These are phyloP conservation scores for Geranomyces variabilis DNA, from an alignment of 192 early-diverging fungal species.

Conservation along the genomic window DNA sequence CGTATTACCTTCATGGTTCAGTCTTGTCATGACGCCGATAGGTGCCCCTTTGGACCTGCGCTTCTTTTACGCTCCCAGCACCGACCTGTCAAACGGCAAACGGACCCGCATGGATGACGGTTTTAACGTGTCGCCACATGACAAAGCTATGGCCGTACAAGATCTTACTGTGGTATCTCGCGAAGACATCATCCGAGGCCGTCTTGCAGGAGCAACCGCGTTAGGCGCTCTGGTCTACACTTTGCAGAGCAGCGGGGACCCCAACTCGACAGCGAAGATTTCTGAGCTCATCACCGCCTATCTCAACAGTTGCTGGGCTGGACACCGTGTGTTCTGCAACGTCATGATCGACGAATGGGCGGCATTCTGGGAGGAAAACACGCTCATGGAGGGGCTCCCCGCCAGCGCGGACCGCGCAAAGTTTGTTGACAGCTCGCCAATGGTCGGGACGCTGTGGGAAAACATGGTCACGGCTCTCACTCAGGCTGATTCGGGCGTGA, in stretches of 20 bases:
- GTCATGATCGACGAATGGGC: conserved; percentile 84
- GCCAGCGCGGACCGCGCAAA: conserved; percentile 35
- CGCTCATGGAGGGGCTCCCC: conserved; percentile 30
- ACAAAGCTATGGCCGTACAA: conserved; percentile 88
- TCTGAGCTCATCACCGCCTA: conserved; percentile 61
- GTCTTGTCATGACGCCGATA: conserved; percentile 79
- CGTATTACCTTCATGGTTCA: conserved; percentile 63
- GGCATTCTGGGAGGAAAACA: conserved; percentile 15
- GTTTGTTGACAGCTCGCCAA: conserved; percentile 42
- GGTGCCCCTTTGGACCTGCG: conserved; percentile 73
- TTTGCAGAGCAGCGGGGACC: conserved; percentile 43
- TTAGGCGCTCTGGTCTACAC: conserved; percentile 74
- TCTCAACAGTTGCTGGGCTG: conserved; percentile 71
- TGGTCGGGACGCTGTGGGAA: conserved; percentile 58
- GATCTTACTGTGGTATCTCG: conserved; percentile 81
- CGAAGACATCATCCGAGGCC: conserved; percentile 79
- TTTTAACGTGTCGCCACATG: conserved; percentile 76
- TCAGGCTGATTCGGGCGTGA: conserved; percentile 55
- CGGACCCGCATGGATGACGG: conserved; percentile 20
- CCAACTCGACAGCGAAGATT: conserved; percentile 16
- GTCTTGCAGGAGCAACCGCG: conserved; percentile 74
- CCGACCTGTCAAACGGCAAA: background rate
- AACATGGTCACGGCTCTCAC: conserved; percentile 55
- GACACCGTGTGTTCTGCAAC: conserved; percentile 75
- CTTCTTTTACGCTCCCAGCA: conserved; percentile 40